These are phyloP conservation scores for Allium sativum DNA, from an alignment of 106 monocot genomes.

Conservation along the genomic window DNA sequence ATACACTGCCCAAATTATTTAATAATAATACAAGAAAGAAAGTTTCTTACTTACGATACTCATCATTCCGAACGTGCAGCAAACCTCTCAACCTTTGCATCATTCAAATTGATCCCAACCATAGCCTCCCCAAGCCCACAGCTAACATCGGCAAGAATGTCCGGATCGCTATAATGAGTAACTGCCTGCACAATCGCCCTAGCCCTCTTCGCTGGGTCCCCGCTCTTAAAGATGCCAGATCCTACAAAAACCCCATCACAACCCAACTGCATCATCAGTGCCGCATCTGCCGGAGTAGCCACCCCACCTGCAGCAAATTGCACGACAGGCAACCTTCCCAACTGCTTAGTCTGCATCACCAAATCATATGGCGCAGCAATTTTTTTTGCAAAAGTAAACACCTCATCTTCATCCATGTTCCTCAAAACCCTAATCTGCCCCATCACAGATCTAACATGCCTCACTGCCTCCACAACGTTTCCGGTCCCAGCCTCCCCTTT, in stretches of 20 bases:
- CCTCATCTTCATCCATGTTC: conserved; percentile 32
- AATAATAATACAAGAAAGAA: too few relatives aligned
- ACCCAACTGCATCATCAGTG: conserved; percentile 50
- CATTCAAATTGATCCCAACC: conserved; percentile 42
- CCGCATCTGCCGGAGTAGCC: conserved; percentile 36
- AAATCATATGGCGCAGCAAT: conserved; percentile 42
- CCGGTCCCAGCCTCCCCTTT: conserved; percentile 22
- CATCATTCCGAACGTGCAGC: conserved; percentile 32
- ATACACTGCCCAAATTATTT: too few relatives aligned
- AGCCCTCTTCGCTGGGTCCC: conserved; percentile 30
- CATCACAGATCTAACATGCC: conserved; percentile 20
- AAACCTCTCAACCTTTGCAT: conserved; percentile 45
- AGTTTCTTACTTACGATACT: too few relatives aligned
- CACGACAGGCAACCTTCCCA: conserved; percentile 35
- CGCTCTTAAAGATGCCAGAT: conserved; percentile 43
- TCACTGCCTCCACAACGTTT: conserved; percentile 15
- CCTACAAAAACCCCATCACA: conserved; percentile 48
- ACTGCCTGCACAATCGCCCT: conserved; percentile 40
- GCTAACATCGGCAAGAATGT: conserved; percentile 35
- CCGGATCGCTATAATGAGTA: conserved; percentile 37
- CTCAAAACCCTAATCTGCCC: conserved; percentile 15
- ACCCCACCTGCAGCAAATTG: conserved; percentile 35
- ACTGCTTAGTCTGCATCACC: conserved; percentile 37
- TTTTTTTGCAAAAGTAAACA: conserved; percentile 32
- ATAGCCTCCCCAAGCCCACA: conserved; percentile 39